Conservation (phyloP, 768 basidiomycete species). For the Psilocybe cyanescens region DNA sequence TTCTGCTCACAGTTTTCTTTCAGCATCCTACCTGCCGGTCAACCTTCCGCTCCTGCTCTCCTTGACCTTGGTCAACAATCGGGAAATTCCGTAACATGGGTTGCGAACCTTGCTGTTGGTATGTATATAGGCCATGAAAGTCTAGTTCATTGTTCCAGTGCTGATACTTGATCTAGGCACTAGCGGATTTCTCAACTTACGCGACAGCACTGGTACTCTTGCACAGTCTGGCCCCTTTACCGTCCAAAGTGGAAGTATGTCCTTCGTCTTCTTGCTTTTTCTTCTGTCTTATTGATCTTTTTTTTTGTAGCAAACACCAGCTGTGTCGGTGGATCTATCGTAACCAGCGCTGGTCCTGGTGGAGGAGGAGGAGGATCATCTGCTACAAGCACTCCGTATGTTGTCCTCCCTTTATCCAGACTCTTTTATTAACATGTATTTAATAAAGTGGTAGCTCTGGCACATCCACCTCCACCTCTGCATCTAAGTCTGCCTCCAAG, state of each 20-base stretch:
- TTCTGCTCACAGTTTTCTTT: not conserved
- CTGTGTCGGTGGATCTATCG: slow-evolving; percentile 23
- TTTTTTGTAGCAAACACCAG: slow-evolving; percentile 17
- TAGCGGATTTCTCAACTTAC: slow-evolving; percentile 26
- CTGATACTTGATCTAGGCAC: slow-evolving; percentile 16
- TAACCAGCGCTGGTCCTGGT: slow-evolving; percentile 13
- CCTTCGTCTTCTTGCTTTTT: not conserved
- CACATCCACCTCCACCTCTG: not conserved
- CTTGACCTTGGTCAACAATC: slow-evolving; percentile 24
- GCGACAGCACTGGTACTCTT: slow-evolving; percentile 26
- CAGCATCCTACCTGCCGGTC: slow-evolving; percentile 29
- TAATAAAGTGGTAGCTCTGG: too few relatives aligned
- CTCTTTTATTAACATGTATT: too few relatives aligned
- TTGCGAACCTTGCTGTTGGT: slow-evolving; percentile 28
- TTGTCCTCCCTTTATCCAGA: too few relatives aligned
- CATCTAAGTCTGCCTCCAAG: slow-evolving; percentile 3
- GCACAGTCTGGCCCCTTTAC: slow-evolving; percentile 31
- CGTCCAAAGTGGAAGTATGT: slow-evolving; percentile 24
- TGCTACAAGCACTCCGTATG: not conserved
- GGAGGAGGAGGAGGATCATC: not conserved
- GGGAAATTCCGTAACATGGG: slow-evolving; percentile 28
- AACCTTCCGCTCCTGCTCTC: slow-evolving; percentile 25
- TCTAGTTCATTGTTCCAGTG: not conserved
- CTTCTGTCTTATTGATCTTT: not conserved
- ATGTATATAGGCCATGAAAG: slow-evolving; percentile 1